phyloP scores from a whole-genome alignment of 371 early-diverging fungal species.

The Rhizomucor miehei region DNA sequence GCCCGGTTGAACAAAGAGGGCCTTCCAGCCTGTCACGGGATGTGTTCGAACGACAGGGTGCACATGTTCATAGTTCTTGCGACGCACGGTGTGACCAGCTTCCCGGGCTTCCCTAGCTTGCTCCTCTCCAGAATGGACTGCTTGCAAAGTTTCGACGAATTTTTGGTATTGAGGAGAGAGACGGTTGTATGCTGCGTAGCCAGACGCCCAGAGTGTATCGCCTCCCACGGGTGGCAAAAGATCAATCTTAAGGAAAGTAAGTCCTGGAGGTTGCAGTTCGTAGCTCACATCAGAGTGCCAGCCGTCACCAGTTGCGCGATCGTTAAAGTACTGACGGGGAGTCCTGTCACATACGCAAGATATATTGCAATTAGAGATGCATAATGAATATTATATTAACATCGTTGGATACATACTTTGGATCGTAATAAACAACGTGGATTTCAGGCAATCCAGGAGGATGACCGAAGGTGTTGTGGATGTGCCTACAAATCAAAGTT shows the following conservation, averaged over 20 bases:
- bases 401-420: conserved; percentile 13
- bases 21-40: conserved; percentile 69
- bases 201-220: conserved; percentile 57
- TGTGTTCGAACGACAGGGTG: conserved; percentile 68
- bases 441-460: conserved; percentile 22
- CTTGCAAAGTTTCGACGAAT: conserved; percentile 58
- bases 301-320: conserved; percentile 47
- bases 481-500: conserved; percentile 25
- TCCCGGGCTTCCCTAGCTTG: conserved; percentile 32
- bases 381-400: too few species aligned
- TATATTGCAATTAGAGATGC: too few species aligned
- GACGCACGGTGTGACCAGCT: conserved; percentile 40
- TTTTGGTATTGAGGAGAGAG: conserved; percentile 54
- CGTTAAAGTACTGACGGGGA: conserved; percentile 46
- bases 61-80: conserved; percentile 31
- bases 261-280: conserved; percentile 55
- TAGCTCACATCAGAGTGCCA: conserved; percentile 65
- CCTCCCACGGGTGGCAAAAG: conserved; percentile 59
- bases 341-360: conserved; percentile 14
- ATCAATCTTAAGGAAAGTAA: conserved; percentile 55
- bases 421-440: conserved; percentile 20
- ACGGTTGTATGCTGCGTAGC: conserved; percentile 59
- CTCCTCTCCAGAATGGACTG: conserved; percentile 56
- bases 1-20: conserved; percentile 57
- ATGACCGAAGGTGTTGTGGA: conserved; percentile 50